Conservation (phyloP, 1,139 yeast genomes). For the Scheffersomyces insectosa region DNA sequence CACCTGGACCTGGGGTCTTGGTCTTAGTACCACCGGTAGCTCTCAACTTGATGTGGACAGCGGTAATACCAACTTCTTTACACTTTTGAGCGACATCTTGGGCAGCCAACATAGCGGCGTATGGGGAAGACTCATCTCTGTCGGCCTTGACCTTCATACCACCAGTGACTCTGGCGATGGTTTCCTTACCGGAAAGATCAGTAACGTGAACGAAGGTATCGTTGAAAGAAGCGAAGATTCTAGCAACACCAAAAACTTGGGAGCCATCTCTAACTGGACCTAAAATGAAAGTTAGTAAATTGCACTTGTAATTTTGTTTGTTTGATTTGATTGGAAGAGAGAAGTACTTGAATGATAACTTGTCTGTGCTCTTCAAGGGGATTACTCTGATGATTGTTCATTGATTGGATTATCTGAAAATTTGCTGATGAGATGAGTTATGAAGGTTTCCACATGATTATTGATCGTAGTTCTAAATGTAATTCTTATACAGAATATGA, state of each 20-base stretch:
- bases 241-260: constrained; percentile 99
- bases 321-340: too few relatives aligned
- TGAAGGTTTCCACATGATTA: too few relatives aligned
- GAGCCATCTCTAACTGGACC: constrained; percentile 92
- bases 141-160: constrained; percentile 99
- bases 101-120: constrained; percentile 99
- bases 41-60: constrained; percentile 99
- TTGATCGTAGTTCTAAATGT: not conserved
- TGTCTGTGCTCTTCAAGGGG: too few relatives aligned
- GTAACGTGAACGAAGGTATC: constrained; percentile 99
- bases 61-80: constrained; percentile 99
- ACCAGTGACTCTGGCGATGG: constrained; percentile 99
- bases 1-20: constrained; percentile 99
- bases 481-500: not conserved
- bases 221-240: constrained; percentile 99
- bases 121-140: constrained; percentile 99
- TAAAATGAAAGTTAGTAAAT: constrained; percentile 30
- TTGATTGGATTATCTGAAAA: too few relatives aligned
- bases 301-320: not conserved
- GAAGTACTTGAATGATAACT: too few relatives aligned
- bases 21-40: constrained; percentile 99
- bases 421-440: too few relatives aligned
- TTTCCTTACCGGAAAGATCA: constrained; percentile 99
- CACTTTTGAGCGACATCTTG: constrained; percentile 99
- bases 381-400: too few relatives aligned